phyloP scores from a whole-genome alignment of 352 stramenopile species.

The Globisporangium viniferum region DNA sequence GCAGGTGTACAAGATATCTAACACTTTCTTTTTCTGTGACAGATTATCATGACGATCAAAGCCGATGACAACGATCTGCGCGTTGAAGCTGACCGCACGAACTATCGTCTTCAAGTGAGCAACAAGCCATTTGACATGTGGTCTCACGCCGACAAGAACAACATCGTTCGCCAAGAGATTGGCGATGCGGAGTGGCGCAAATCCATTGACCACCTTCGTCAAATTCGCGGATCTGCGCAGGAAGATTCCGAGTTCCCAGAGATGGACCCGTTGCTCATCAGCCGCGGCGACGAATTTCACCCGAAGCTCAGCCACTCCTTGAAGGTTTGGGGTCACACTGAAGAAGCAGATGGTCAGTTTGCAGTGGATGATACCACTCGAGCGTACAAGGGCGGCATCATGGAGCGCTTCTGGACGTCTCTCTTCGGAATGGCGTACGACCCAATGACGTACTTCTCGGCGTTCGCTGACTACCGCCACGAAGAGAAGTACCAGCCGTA shows the following conservation, averaged over 20 bases:
- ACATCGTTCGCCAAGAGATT: conserved; percentile 45
- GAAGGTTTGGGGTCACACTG: conserved; percentile 67
- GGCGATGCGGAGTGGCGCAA: conserved; percentile 43
- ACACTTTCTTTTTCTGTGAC: not conserved
- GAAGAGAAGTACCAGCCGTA: conserved; percentile 74
- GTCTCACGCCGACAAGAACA: conserved; percentile 56
- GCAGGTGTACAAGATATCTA: not conserved
- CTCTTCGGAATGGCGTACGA: conserved; percentile 72
- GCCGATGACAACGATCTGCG: conserved; percentile 72
- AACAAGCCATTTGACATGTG: conserved; percentile 65
- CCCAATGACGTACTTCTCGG: conserved; percentile 75
- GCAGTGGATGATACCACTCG: conserved; percentile 45
- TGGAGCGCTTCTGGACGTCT: conserved; percentile 46
- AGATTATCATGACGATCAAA: conserved; percentile 82
- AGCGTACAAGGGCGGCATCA: conserved; percentile 14
- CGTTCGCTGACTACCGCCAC: conserved; percentile 73
- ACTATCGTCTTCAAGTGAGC: conserved; percentile 72
- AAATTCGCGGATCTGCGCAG: conserved; percentile 35
- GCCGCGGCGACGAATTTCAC: conserved; percentile 60
- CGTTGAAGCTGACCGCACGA: conserved; percentile 63
- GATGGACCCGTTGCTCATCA: conserved; percentile 73
- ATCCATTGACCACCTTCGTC: conserved; percentile 56
- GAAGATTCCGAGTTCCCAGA: conserved; percentile 46
- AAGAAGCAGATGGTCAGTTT: conserved; percentile 68
- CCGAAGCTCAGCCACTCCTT: conserved; percentile 50